Percentiles rank a stretch among this genome's conserved stretches.
phyloP scores from a whole-genome alignment of 176 grass and related monocot species.

The Poa pratensis region DNA sequence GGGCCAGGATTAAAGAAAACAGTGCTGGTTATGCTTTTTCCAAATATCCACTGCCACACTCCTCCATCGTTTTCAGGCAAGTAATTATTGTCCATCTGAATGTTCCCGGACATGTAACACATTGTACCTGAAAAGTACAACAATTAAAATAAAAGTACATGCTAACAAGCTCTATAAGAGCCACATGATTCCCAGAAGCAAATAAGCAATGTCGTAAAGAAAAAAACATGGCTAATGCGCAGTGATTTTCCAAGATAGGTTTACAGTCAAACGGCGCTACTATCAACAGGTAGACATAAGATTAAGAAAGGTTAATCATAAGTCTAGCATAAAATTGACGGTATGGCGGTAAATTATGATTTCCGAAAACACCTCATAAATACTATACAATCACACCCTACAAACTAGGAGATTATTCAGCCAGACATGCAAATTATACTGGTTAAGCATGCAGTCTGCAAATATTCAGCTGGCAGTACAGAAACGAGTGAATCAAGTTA shows the following conservation, averaged over 20 bases:
- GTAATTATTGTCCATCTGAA: slow-evolving; percentile 92
- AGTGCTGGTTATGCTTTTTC: slow-evolving; percentile 72
- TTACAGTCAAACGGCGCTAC: background rate
- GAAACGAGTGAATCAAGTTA: slow-evolving; percentile 31
- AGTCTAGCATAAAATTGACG: background rate
- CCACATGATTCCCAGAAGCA: background rate
- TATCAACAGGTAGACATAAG: background rate
- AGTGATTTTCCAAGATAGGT: slow-evolving; percentile 2
- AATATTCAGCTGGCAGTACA: slow-evolving; percentile 27
- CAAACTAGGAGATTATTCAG: slow-evolving; percentile 12
- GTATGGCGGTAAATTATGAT: background rate
- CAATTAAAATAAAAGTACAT: slow-evolving; percentile 3
- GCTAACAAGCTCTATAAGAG: background rate
- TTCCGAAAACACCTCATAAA: background rate
- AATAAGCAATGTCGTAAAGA: background rate
- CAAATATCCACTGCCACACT: slow-evolving; percentile 96
- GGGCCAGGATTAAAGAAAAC: slow-evolving; percentile 73
- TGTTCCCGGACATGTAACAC: slow-evolving; percentile 86
- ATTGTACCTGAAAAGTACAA: slow-evolving; percentile 61
- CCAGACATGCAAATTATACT: background rate
- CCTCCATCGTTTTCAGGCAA: slow-evolving; percentile 83
- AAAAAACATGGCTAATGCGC: background rate
- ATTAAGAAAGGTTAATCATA: slow-evolving; percentile 2
- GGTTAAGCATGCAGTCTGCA: slow-evolving; percentile 10
- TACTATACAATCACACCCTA: background rate